Evolutionary conservation across 805 yeast genomes (phyloP).

Genomic region (Metschnikowia noctiluminum): DNA sequence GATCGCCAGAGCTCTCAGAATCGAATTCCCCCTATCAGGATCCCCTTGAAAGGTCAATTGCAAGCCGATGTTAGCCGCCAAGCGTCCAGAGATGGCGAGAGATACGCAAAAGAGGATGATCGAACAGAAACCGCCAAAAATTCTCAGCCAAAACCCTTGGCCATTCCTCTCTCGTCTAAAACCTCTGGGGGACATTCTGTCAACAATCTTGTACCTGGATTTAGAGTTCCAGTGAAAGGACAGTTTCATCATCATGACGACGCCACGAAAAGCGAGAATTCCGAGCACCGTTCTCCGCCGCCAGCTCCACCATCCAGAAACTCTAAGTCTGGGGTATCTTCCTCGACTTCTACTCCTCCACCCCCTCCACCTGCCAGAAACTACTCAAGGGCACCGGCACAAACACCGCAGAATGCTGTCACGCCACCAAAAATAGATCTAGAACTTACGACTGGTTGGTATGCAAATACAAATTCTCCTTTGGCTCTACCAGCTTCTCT

Average conservation of each 20-base stretch:
- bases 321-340: conserved; percentile 3
- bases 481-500: conserved; percentile 37
- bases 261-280: background rate
- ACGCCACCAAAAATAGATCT: conserved; percentile 39
- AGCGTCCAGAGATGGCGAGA: too few species aligned
- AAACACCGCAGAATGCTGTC: conserved; percentile 7
- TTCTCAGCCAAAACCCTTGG: too few species aligned
- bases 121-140: too few species aligned
- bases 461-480: conserved; percentile 26
- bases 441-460: conserved; percentile 48
- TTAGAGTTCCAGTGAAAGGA: too few species aligned
- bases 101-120: too few species aligned
- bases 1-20: background rate
- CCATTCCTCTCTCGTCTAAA: too few species aligned
- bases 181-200: too few species aligned
- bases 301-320: conserved; percentile 22
- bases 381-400: conserved; percentile 19
- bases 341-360: conserved; percentile 14
- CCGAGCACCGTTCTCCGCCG: conserved; percentile 28
- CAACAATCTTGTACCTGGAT: too few species aligned
- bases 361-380: conserved; percentile 34
- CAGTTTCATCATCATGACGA: background rate
- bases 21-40: background rate
- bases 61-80: background rate
- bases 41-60: conserved; percentile 1